Base-by-base conservation (phyloP, 1,139 yeast genomes). In the Kurtzmaniella quercitrusa region DNA sequence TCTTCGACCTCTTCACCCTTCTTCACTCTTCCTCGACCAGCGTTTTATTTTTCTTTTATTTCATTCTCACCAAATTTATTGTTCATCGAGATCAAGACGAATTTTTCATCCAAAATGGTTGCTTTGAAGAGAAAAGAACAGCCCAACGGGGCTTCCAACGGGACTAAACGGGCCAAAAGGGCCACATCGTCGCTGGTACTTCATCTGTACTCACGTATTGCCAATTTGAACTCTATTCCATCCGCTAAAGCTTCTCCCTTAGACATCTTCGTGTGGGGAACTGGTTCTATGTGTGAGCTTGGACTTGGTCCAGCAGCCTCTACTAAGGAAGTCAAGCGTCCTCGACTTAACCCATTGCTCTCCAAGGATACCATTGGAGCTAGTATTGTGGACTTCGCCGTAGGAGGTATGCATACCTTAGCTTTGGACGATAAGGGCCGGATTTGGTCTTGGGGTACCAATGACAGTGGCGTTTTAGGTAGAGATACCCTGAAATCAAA, bases 371-470 rank as follows among this genome's bases (percentile, higher is more conserved):
- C 72, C 5, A 76, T 77, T 9, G 66, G 63, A 16, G 57, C 62
- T 9, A 59, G 61, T 8, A 79, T 91, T 42, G 94, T 89, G 16
- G 93, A 88, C 52, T 71, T 93, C 57, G 90, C 95, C 1, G 96
- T 81, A 19, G 98, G 99, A 38, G 99, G 98, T 41, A 93, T 94
- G 84, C 99, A 93, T 59, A 80, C 86, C 0, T 63, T 94, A 38
- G 97, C 94, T 0, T 66, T 93, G 43, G 97, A 90, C 58, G 65
- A 79, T 33, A 67, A 76, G 21, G 89, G 88, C 52, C 72, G 79
- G 45, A 64, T 93, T 8, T 91, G 97, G 96, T 86, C 96, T 2
- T 93, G 99, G 99, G 99, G 99, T 47, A 85, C 87, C 44, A 94
- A 93, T 57, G 99, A 93, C 58, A 83, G 89, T 49, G 91, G 85